phyloP scores from a whole-genome alignment of 495 filamentous ascomycete genomes.

The Polyplosphaeria fusca region DNA sequence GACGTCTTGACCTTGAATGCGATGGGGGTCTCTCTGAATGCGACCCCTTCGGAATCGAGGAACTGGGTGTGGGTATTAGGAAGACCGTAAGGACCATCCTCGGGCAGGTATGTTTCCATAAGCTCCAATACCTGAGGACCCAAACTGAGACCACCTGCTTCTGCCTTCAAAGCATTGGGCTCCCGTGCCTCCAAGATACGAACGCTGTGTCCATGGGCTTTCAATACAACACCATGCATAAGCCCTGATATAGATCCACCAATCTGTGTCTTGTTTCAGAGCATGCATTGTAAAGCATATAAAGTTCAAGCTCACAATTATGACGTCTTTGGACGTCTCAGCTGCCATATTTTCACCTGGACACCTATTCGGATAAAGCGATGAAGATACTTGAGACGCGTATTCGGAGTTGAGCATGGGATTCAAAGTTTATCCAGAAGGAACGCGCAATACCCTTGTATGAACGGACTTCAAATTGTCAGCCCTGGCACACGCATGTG shows the following conservation, averaged over 20 bases:
- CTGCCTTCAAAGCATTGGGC: background rate
- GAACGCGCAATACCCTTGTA: too few relatives aligned
- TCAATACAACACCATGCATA: constrained; percentile 40
- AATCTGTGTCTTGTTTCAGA: constrained; percentile 31
- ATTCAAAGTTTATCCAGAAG: too few relatives aligned
- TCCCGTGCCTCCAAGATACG: constrained; percentile 33
- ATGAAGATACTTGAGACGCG: too few relatives aligned
- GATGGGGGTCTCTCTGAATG: background rate
- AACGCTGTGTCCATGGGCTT: constrained; percentile 38
- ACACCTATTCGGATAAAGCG: too few relatives aligned
- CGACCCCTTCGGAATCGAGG: background rate
- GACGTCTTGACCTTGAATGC: background rate
- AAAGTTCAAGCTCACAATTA: too few relatives aligned
- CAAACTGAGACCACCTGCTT: constrained; percentile 5
- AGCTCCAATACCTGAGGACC: background rate
- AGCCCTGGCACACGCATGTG: too few relatives aligned
- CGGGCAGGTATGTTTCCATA: background rate
- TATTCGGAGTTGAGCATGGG: too few relatives aligned
- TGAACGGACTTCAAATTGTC: too few relatives aligned
- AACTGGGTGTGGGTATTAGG: background rate
- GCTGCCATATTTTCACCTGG: too few relatives aligned
- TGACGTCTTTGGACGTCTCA: too few relatives aligned
- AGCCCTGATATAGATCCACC: constrained; percentile 43
- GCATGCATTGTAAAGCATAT: too few relatives aligned
- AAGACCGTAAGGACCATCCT: background rate